Evolutionary conservation across 768 basidiomycete species (phyloP), one percentile per base, ranked within the genome.

Genomic region (Trametes maxima): DNA sequence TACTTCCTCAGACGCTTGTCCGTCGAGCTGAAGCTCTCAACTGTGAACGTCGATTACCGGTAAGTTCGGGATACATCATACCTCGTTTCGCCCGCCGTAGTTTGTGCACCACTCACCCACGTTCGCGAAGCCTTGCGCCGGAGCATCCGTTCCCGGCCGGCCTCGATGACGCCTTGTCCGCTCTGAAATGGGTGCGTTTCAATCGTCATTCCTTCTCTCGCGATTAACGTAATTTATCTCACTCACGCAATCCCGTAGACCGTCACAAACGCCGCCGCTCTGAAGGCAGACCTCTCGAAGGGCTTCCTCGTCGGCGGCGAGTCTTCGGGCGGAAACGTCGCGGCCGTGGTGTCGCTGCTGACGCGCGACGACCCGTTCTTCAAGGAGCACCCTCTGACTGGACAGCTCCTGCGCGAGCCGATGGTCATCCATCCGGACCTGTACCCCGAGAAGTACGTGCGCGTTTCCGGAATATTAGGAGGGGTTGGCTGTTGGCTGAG

Each of bases 281-380:
- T 74, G 5, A 57, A 37, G 2, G 67, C 59, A 0, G 64, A 63
- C 42, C 57, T 67, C 16, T 35, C 42, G 7, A 71, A 69, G 36
- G 74, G 71, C 6, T 68, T 72, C 48, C 54, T 73, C 11, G 48
- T 73, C 47, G 69, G 64, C 0, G 75, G 72, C 6, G 40, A 53
- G 13, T 73, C 72, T 0, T 62, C 68, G 0, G 72, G 73, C 3
- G 73, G 46, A 0, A 68, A 70, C 16, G 25, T 69, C 37, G 60
- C 69, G 22, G 67, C 70, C 1, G 62, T 57, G 5, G 33, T 73
- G 1, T 63, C 69, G 3, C 68, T 66, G 49, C 55, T 60, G 25
- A 69, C 69, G 3, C 68, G 67, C 21, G 68, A 70, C 47, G 72
- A 74, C 37, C 60, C 66, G 4, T 61, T 66, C 62, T 70, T 74